Evolutionary conservation across 352 stramenopile species (phyloP).

Genomic region (Globisporangium heterothallicum): DNA sequence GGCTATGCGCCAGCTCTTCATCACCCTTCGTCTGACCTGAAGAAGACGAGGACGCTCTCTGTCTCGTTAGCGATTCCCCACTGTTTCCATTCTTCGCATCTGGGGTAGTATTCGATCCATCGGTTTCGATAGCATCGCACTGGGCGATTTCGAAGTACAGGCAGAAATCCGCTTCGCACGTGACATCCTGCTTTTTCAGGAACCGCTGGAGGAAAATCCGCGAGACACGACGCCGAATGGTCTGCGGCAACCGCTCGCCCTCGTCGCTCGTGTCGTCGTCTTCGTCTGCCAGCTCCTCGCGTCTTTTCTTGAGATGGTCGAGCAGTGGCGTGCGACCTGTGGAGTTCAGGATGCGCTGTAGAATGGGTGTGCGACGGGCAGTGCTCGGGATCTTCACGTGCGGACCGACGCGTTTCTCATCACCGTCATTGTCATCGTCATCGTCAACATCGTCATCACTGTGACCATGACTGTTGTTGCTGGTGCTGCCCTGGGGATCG

Average conservation of each 20-base stretch:
- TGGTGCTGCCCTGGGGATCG: background rate
- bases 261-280: background rate
- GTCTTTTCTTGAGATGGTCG: background rate
- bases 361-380: background rate
- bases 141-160: conserved; percentile 27
- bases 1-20: too few species aligned
- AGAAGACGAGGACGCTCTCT: background rate
- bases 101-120: background rate
- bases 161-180: conserved; percentile 27
- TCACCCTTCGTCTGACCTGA: conserved; percentile 12
- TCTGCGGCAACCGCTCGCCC: too few species aligned
- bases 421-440: background rate
- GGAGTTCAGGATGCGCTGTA: conserved; percentile 5
- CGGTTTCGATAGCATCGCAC: background rate
- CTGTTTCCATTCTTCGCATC: conserved; percentile 2
- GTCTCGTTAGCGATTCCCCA: background rate
- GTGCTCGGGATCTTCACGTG: background rate
- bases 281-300: background rate
- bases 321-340: background rate
- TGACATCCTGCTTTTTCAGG: conserved; percentile 6
- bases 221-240: conserved; percentile 7
- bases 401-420: background rate
- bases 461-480: background rate
- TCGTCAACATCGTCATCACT: background rate
- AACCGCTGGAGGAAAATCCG: conserved; percentile 10